Percentiles rank a stretch among this genome's conserved stretches.
phyloP scores from a whole-genome alignment of 2,329 filamentous ascomycete genomes.

The Diaporthe velutina region DNA sequence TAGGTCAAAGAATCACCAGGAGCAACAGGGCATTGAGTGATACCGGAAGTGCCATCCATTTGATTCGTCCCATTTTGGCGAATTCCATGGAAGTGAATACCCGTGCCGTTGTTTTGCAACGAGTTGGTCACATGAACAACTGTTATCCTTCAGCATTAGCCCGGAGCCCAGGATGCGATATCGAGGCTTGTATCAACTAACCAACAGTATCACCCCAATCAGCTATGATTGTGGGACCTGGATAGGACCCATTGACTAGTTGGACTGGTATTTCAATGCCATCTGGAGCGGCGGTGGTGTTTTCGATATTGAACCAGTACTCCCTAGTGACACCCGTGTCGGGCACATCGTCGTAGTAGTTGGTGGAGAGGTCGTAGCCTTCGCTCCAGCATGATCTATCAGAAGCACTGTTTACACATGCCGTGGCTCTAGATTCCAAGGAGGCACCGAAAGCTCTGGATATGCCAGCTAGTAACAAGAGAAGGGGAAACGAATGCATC shows the following conservation, averaged over 20 bases:
- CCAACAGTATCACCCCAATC: slow-evolving; percentile 54
- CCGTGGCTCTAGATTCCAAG: background rate
- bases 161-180: background rate
- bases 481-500: background rate
- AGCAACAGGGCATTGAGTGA: slow-evolving; percentile 64
- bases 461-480: background rate
- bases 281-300: slow-evolving; percentile 53
- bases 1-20: slow-evolving; percentile 67
- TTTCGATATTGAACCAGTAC: slow-evolving; percentile 48
- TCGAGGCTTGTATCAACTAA: background rate
- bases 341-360: slow-evolving; percentile 50
- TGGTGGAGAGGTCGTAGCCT: slow-evolving; percentile 55
- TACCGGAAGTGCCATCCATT: slow-evolving; percentile 52
- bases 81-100: slow-evolving; percentile 56
- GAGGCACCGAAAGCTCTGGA: background rate
- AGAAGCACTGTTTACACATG: background rate
- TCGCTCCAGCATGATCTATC: slow-evolving; percentile 6
- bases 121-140: slow-evolving; percentile 50
- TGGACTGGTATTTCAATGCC: slow-evolving; percentile 50
- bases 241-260: slow-evolving; percentile 52
- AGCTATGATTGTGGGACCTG: slow-evolving; percentile 41
- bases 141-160: background rate
- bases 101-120: slow-evolving; percentile 51
- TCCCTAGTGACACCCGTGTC: slow-evolving; percentile 57
- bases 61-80: slow-evolving; percentile 50